These are phyloP conservation scores for Dioszegia hungarica DNA, from an alignment of 768 basidiomycete species.

Conservation along the genomic window DNA sequence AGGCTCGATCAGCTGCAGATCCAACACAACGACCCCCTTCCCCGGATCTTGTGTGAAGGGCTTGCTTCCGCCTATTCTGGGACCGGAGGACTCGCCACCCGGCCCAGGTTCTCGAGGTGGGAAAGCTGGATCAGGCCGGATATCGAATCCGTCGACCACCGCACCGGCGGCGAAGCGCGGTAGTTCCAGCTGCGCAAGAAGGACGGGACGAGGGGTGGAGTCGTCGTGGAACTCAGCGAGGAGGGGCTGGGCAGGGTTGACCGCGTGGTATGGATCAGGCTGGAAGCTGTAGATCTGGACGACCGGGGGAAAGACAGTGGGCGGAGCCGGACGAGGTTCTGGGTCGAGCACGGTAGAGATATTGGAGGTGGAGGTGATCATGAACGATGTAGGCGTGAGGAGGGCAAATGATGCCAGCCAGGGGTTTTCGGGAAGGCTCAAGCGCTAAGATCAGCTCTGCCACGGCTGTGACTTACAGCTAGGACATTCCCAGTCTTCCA, in stretches of 20 bases:
- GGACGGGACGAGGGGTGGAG: conserved; percentile 30
- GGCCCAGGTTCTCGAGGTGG: conserved; percentile 4
- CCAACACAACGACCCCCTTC: conserved; percentile 38
- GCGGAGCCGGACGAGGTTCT: conserved; percentile 11
- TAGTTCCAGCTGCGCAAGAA: conserved; percentile 33
- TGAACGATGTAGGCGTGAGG: conserved; percentile 38
- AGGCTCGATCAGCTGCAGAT: conserved; percentile 25
- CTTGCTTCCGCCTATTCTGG: conserved; percentile 15
- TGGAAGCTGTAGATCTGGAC: conserved; percentile 37
- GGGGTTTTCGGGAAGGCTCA: conserved; percentile 27
- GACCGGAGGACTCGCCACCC: neutral
- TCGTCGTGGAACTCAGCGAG: conserved; percentile 28
- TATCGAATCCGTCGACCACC: conserved; percentile 26
- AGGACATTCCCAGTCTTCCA: conserved; percentile 60
- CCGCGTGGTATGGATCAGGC: conserved; percentile 21
- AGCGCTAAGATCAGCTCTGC: conserved; percentile 20
- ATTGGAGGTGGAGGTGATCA: conserved; percentile 32
- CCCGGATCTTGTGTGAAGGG: conserved; percentile 36
- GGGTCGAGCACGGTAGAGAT: conserved; percentile 23
- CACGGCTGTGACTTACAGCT: conserved; percentile 52
- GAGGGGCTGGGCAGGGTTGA: conserved; percentile 32
- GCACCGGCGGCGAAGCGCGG: conserved; percentile 26
- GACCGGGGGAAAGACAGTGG: conserved; percentile 34
- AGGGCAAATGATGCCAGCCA: conserved; percentile 40
- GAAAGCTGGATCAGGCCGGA: conserved; percentile 41